A percentile compares a stretch with the other conserved stretches of the same genome.
These are phyloP conservation scores for Dissophora globulifera DNA, from an alignment of 192 early-diverging fungal species.

Conservation along the genomic window DNA sequence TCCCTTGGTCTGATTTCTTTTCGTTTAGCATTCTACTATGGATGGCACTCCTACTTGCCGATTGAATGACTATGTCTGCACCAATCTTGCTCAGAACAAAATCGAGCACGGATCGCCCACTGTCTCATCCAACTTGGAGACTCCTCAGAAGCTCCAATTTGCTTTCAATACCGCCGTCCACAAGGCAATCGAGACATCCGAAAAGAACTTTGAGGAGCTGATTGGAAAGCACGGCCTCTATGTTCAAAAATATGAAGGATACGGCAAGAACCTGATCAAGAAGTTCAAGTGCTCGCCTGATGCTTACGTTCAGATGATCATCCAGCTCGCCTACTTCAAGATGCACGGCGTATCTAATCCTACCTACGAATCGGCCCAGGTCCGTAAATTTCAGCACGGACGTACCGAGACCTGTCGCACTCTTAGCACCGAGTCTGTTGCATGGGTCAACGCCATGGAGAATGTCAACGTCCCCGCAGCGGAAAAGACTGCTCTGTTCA, in stretches of 20 bases:
- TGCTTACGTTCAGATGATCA: slow-evolving; percentile 89
- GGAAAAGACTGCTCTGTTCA: slow-evolving; percentile 76
- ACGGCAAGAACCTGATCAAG: slow-evolving; percentile 97
- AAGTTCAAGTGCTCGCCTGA: slow-evolving; percentile 81
- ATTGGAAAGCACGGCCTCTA: slow-evolving; percentile 83
- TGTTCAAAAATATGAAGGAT: slow-evolving; percentile 85
- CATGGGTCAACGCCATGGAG: slow-evolving; percentile 91
- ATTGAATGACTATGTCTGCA: slow-evolving; percentile 84
- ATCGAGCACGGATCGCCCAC: slow-evolving; percentile 76
- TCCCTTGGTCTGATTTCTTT: too few relatives aligned
- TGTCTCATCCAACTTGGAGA: slow-evolving; percentile 68
- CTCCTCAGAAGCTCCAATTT: slow-evolving; percentile 80
- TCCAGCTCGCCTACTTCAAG: slow-evolving; percentile 96
- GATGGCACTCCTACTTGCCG: slow-evolving; percentile 93
- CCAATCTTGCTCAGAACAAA: slow-evolving; percentile 68
- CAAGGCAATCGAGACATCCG: slow-evolving; percentile 73
- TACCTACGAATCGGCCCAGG: slow-evolving; percentile 96
- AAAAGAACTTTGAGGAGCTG: slow-evolving; percentile 81
- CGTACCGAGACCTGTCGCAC: slow-evolving; percentile 95
- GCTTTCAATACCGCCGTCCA: slow-evolving; percentile 68
- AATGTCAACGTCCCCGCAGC: slow-evolving; percentile 58
- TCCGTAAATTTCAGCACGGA: slow-evolving; percentile 91
- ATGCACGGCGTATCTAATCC: slow-evolving; percentile 80
- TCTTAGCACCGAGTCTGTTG: slow-evolving; percentile 77
- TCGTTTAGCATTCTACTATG: slow-evolving; percentile 82